Evolutionary conservation across 2,329 filamentous ascomycete genomes (phyloP).

Genomic region (Microdochium paspali): DNA sequence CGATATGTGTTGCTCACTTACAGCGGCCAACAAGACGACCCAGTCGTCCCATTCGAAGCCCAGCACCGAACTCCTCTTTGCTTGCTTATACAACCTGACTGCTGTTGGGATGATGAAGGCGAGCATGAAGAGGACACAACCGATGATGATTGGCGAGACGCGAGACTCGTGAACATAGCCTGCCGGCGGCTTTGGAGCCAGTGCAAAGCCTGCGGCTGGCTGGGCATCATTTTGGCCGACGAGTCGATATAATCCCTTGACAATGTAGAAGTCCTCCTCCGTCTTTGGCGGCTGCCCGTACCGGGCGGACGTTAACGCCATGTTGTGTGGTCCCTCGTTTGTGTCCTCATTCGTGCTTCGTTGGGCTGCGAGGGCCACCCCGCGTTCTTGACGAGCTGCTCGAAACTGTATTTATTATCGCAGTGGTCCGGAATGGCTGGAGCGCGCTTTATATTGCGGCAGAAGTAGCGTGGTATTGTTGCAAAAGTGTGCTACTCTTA

Average conservation of each 20-base stretch:
- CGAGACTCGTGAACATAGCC: neutral
- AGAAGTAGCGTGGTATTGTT: no score
- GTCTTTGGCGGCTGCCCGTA: slow-evolving; percentile 15
- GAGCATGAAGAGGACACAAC: slow-evolving; percentile 17
- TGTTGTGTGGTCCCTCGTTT: no score
- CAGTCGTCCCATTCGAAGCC: slow-evolving; percentile 22
- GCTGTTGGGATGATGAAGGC: slow-evolving; percentile 17
- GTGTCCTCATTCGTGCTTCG: no score
- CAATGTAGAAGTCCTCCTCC: slow-evolving; percentile 17
- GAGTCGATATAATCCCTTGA: slow-evolving; percentile 13
- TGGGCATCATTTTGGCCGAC: slow-evolving; percentile 9
- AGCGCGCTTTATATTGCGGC: no score
- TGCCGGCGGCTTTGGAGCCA: slow-evolving; percentile 9
- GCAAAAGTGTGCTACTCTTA: no score
- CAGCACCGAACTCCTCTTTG: slow-evolving; percentile 12
- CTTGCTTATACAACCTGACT: slow-evolving; percentile 15
- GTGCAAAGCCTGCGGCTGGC: slow-evolving; percentile 9
- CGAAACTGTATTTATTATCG: no score
- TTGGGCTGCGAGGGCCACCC: no score
- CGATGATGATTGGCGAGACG: slow-evolving; percentile 10
- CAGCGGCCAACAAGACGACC: slow-evolving; percentile 19
- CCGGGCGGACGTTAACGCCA: slow-evolving; percentile 7
- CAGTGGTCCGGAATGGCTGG: no score
- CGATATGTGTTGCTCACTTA: slow-evolving; percentile 9
- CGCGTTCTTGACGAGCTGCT: no score